Conservation (phyloP, 164 flowering plant genomes). For the Echeveria elegans region DNA sequence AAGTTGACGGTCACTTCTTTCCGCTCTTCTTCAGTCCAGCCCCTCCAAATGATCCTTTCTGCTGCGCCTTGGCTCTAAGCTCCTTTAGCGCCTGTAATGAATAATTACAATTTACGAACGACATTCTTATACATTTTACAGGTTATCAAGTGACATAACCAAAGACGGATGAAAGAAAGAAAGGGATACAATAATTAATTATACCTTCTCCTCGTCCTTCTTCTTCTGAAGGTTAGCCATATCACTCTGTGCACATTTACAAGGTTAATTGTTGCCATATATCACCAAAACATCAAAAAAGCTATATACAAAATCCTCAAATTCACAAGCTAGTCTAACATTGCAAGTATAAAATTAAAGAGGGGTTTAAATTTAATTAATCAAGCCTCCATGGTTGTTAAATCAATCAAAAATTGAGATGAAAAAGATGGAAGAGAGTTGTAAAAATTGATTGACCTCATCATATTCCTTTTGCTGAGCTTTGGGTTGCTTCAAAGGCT, state of each 20-base stretch:
- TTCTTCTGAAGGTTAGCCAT: background rate
- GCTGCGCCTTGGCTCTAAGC: slow-evolving; percentile 1
- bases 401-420: too few species aligned
- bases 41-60: background rate
- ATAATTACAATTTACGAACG: background rate
- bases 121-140: too few species aligned
- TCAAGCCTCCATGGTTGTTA: too few species aligned
- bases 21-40: background rate
- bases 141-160: background rate
- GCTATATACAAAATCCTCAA: background rate
- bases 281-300: background rate
- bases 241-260: background rate
- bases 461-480: slow-evolving; percentile 71
- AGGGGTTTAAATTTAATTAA: too few species aligned
- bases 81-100: background rate
- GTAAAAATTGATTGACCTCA: slow-evolving; percentile 35
- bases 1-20: background rate
- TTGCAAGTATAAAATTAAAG: too few species aligned
- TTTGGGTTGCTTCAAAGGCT: slow-evolving; percentile 89
- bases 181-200: too few species aligned
- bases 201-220: background rate
- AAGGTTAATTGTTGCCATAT: background rate
- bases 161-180: too few species aligned
- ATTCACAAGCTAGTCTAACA: too few species aligned
- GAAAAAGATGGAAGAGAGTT: too few species aligned